phyloP scores from a whole-genome alignment of 352 stramenopile species.

The Globisporangium radiosum region DNA sequence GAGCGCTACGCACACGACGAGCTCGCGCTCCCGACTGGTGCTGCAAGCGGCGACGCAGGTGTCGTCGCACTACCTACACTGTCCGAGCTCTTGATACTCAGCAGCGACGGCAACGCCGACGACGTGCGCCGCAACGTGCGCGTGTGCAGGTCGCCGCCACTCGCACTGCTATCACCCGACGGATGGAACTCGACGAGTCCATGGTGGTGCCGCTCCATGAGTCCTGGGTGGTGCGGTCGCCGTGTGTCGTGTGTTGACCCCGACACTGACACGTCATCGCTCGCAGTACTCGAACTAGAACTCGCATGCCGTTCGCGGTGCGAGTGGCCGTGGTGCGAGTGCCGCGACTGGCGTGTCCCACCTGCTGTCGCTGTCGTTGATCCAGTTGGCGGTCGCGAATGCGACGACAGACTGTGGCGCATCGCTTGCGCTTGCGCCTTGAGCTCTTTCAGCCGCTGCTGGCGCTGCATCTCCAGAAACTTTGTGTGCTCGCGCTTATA shows the following conservation, averaged over 20 bases:
- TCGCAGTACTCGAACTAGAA: not conserved
- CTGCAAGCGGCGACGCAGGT: not conserved
- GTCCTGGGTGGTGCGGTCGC: conserved; percentile 1
- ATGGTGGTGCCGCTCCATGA: conserved; percentile 2
- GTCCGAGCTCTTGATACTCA: not conserved
- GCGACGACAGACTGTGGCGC: conserved; percentile 14
- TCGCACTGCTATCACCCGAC: not conserved
- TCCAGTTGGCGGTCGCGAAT: not conserved
- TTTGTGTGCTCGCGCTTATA: conserved; percentile 69
- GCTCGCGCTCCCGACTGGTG: not conserved
- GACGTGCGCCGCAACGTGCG: conserved; percentile 1
- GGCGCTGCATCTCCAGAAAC: conserved; percentile 39
- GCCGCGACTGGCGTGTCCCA: conserved; percentile 5
- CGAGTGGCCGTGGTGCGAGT: conserved; percentile 10
- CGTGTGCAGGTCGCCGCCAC: not conserved
- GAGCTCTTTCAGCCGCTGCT: conserved; percentile 18
- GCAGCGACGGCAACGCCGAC: not conserved
- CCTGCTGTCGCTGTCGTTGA: not conserved
- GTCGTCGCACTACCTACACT: not conserved
- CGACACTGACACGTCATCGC: not conserved
- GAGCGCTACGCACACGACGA: not conserved
- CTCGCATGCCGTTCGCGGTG: not conserved
- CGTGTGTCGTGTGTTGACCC: no score
- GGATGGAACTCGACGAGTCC: conserved; percentile 1
- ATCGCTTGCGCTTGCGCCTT: conserved; percentile 14